Evolutionary conservation across 257 asterid genomes (phyloP), one percentile per base, ranked within the genome.

Genomic region (Solanum medicagineum): DNA sequence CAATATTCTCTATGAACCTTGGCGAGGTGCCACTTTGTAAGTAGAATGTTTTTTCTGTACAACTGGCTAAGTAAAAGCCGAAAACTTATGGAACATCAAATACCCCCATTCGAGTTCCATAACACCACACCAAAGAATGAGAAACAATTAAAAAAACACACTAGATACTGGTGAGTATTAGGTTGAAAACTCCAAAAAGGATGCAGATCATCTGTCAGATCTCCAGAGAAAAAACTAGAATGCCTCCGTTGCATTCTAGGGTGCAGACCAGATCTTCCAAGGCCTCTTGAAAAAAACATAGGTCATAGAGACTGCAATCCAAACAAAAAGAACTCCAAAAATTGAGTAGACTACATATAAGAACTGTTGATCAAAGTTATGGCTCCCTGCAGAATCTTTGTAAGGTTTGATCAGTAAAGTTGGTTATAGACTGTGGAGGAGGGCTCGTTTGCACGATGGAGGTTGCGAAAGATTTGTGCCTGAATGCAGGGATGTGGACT

Each of bases 361-460:
- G 16, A 87, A 91, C 87, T 85, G 84, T 82, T 83, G 70, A 83
- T 60, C 40, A 90, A 87, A 85, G 89, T 81, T 69, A 63, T 88
- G 87, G 89, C 86, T 40, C 87, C 86, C 91, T 7, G 84, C 90
- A 79, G 87, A 73, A 53, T 84, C 65, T 5, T 68, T 62, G 63
- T 80, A 84, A 73, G 84, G 84, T 51, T 85, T 81, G 89, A 84
- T 85, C 86, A 70, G 86, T 79, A 84, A 87, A 80, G 82, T 65
- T 45, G 89, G 90, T 97, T 93, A 97, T 83, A 95, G 95, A 85
- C 98, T 94, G 87, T 95, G 95, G 88, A 97, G 98, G 88, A 97
- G 99, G 88, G 97, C 94, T 90, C 99, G 93, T 94, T 97, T 97
- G 98, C 99, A 97, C 55, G 90, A 86, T 83, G 98, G 99, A 88